Base-by-base conservation (phyloP, 2,329 filamentous ascomycete species). In the Moelleriella libera region DNA sequence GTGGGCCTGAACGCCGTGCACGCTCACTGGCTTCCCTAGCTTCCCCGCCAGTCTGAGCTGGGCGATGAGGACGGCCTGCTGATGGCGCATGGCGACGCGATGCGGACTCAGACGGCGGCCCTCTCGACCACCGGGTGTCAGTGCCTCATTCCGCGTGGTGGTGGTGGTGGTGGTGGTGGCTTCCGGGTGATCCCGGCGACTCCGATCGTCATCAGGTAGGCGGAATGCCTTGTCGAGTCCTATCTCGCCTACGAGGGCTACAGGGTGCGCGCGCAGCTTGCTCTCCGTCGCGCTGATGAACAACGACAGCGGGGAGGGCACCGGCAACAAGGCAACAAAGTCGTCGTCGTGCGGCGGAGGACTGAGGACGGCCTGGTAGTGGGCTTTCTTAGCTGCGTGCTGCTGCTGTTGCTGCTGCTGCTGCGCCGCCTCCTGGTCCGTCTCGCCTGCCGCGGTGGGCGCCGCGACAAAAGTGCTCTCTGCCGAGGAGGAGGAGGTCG, bases 221-320 rank as follows among this genome's bases (percentile, higher is more conserved):
- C 85, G 80, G 57, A 89, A 90, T 8, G 76, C 76, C 55, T 83
- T 85, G 63, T 92, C 86, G 12, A 92, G 63, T 1, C 86, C 86
- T 30, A 89, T 74, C 63, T 92, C 86, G 14, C 86, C 86, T 2
- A 92, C 69, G 1, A 90, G 70, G 2, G 85, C 83, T 5, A 72
- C 57, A 2, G 81, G 82, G 46, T 82, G 71, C 3, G 67, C 63
- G 12, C 69, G 57, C 1, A 90, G 70, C 29, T 76, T 71, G 4
- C 54, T 52, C 8, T 72, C 71, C 0, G 80, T 83, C 52, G 80
- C 68, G 1, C 62, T 53, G 4, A 86, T 59, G 54, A 82, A 80
- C 7, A 65, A 52, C 1, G 75, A 80, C 21, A 88, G 68, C 0
- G 80, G 69, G 2, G 62, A 65, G 1, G 85, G 83, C 10, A 73